Conservation (phyloP, 1,284 basidiomycete species). For the Heliocybe sulcata region DNA sequence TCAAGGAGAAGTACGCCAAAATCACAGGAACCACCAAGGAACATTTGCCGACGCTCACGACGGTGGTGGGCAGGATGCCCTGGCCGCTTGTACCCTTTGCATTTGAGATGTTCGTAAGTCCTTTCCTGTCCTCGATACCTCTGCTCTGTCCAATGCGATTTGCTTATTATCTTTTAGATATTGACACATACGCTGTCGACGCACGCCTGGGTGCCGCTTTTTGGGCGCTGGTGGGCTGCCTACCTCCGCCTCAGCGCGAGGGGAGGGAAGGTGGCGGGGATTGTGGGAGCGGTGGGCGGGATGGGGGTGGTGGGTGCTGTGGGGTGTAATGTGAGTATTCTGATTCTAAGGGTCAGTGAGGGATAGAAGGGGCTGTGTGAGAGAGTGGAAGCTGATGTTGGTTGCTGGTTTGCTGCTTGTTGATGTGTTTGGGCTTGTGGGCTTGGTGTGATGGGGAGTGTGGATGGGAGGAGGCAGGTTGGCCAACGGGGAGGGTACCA, state of each 20-base stretch:
- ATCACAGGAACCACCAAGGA: neutral
- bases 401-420: too few relatives aligned
- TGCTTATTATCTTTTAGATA: too few relatives aligned
- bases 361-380: neutral
- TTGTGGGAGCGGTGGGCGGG: too few relatives aligned
- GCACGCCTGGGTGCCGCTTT: conserved; percentile 90
- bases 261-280: too few relatives aligned
- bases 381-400: neutral
- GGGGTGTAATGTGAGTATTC: conserved; percentile 67
- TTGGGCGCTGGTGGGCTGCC: conserved; percentile 64
- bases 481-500: too few relatives aligned
- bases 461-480: too few relatives aligned
- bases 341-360: neutral
- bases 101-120: conserved; percentile 73
- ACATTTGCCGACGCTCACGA: conserved; percentile 70
- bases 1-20: neutral
- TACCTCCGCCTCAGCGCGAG: conserved; percentile 38
- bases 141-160: neutral
- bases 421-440: too few relatives aligned
- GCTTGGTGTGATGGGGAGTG: too few relatives aligned
- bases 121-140: neutral
- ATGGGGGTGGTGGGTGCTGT: conserved; percentile 48
- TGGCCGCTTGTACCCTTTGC: conserved; percentile 86
- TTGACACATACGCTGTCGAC: conserved; percentile 81
- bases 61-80: conserved; percentile 67